A percentile compares a stretch with the other conserved stretches of the same genome.
Evolutionary conservation across 805 yeast genomes (phyloP).

Genomic region (Barnettozyma vustinii): DNA sequence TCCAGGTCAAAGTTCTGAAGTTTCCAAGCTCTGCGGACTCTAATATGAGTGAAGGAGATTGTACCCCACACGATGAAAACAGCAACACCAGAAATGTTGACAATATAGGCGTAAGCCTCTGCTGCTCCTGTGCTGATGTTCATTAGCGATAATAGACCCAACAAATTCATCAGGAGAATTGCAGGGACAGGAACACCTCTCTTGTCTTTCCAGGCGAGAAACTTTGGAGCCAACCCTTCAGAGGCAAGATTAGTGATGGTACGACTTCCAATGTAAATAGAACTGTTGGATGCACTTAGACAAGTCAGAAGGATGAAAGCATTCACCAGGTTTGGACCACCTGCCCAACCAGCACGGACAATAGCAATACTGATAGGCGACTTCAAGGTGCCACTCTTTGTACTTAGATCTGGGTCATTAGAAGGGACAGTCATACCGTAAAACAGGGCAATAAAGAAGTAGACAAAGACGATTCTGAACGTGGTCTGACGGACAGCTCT

Average conservation of each 20-base stretch:
- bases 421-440: constrained; percentile 11
- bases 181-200: constrained; percentile 63
- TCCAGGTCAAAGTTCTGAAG: constrained; percentile 59
- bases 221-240: constrained; percentile 54
- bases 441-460: constrained; percentile 8
- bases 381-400: constrained; percentile 22
- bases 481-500: constrained; percentile 41
- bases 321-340: constrained; percentile 63
- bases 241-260: constrained; percentile 59
- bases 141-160: constrained; percentile 62
- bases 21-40: constrained; percentile 63
- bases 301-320: constrained; percentile 65
- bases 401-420: constrained; percentile 6
- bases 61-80: constrained; percentile 72
- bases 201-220: constrained; percentile 45
- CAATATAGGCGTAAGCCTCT: constrained; percentile 62
- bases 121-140: constrained; percentile 48
- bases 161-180: constrained; percentile 48
- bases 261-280: constrained; percentile 65
- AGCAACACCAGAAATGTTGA: constrained; percentile 69
- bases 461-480: constrained; percentile 10
- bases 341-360: constrained; percentile 57
- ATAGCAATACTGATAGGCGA: constrained; percentile 75
- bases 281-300: constrained; percentile 63
- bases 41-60: constrained; percentile 56